These are phyloP conservation scores for Musa schizocarpa DNA, from an alignment of 176 grass and related monocot genomes.

Conservation along the genomic window DNA sequence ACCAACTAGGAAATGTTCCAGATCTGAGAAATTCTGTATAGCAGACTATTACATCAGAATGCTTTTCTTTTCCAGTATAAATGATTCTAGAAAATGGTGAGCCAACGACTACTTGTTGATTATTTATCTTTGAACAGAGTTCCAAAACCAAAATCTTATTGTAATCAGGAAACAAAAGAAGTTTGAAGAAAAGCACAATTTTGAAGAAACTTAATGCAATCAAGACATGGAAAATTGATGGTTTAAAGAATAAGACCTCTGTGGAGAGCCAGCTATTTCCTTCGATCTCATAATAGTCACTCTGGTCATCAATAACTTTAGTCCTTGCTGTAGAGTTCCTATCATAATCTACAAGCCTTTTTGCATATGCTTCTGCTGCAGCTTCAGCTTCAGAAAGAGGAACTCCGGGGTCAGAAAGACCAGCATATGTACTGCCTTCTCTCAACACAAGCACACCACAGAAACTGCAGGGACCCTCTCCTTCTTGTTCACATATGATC, in stretches of 20 bases:
- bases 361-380: constrained; percentile 77
- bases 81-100: not conserved
- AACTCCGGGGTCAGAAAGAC: constrained; percentile 59
- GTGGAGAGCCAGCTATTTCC: constrained; percentile 95
- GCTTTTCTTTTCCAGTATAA: not conserved
- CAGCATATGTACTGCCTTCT: constrained; percentile 96
- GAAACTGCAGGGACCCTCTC: constrained; percentile 91
- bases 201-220: constrained; percentile 11
- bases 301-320: constrained; percentile 98
- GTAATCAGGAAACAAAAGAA: not conserved
- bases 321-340: constrained; percentile 82
- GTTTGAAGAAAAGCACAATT: not conserved
- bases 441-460: constrained; percentile 83
- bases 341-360: constrained; percentile 97
- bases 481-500: constrained; percentile 97
- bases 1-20: too few species aligned
- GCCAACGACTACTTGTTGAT: not conserved
- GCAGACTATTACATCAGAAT: not conserved
- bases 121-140: not conserved
- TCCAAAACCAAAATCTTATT: not conserved
- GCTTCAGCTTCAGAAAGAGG: constrained; percentile 73
- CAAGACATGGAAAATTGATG: constrained; percentile 11
- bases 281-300: constrained; percentile 98
- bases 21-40: too few species aligned
- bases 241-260: constrained; percentile 39